Evolutionary conservation across 805 yeast species (phyloP).

Genomic region (Metschnikowia gelsemii): DNA sequence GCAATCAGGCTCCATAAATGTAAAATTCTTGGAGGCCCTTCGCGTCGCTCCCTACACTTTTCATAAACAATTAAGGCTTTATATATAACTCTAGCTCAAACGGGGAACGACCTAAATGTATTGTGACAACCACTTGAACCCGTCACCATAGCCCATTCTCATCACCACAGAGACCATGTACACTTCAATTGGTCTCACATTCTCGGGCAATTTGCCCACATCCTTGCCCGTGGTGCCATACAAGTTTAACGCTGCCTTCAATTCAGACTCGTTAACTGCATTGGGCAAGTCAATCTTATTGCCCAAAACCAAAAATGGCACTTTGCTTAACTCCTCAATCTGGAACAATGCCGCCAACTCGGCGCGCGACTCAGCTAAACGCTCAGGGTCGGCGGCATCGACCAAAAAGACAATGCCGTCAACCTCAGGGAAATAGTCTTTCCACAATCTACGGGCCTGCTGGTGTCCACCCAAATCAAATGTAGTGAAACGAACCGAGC

Average conservation of each 20-base stretch:
- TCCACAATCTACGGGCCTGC: slow-evolving; percentile 99
- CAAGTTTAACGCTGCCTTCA: slow-evolving; percentile 85
- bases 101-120: slow-evolving; percentile 54
- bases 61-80: no score
- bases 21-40: no score
- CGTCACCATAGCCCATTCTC: slow-evolving; percentile 99
- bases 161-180: slow-evolving; percentile 97
- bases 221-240: slow-evolving; percentile 86
- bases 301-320: slow-evolving; percentile 92
- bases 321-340: slow-evolving; percentile 85
- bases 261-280: slow-evolving; percentile 93
- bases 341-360: slow-evolving; percentile 91
- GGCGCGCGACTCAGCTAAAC: slow-evolving; percentile 91
- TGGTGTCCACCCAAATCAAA: slow-evolving; percentile 98
- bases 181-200: slow-evolving; percentile 89
- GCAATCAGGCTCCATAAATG: no score
- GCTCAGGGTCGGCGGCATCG: slow-evolving; percentile 94
- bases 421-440: slow-evolving; percentile 98
- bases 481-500: slow-evolving; percentile 94
- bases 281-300: slow-evolving; percentile 93
- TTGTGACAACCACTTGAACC: slow-evolving; percentile 97
- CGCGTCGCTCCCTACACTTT: no score
- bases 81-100: slow-evolving; percentile 10
- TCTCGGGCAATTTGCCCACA: slow-evolving; percentile 62
- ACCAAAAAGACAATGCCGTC: slow-evolving; percentile 95